phyloP scores from a whole-genome alignment of 1,139 yeast species.

The Candida mesenterica region DNA sequence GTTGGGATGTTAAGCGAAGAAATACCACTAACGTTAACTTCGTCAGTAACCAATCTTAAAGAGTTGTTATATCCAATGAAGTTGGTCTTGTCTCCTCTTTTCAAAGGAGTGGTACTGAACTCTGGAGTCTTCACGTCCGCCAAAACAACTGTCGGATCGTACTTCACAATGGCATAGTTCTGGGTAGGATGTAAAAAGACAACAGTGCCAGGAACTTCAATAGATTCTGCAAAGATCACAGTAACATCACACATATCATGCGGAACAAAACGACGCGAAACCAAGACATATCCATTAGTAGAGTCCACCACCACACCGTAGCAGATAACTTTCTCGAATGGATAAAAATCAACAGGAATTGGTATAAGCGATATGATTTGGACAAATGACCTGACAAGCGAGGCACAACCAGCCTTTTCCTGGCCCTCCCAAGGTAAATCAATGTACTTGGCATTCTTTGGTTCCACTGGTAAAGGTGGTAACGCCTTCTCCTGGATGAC shows the following conservation, averaged over 20 bases:
- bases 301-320: constrained; percentile 85
- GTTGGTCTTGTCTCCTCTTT: constrained; percentile 71
- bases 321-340: constrained; percentile 59
- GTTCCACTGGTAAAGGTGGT: constrained; percentile 43
- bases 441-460: constrained; percentile 68
- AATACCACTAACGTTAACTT: constrained; percentile 74
- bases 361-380: constrained; percentile 66
- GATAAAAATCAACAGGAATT: constrained; percentile 70
- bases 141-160: constrained; percentile 63
- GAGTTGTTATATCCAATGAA: constrained; percentile 80
- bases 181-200: constrained; percentile 86
- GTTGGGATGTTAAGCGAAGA: constrained; percentile 74
- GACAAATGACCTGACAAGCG: constrained; percentile 56
- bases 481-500: constrained; percentile 63
- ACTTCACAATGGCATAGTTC: constrained; percentile 80
- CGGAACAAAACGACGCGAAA: constrained; percentile 76
- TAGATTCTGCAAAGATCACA: constrained; percentile 81
- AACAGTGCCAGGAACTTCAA: constrained; percentile 77
- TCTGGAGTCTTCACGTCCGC: constrained; percentile 58
- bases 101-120: constrained; percentile 56
- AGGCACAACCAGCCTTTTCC: constrained; percentile 48
- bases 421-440: constrained; percentile 62
- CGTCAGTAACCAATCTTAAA: constrained; percentile 69
- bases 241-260: constrained; percentile 81
- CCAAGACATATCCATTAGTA: constrained; percentile 72